Evolutionary conservation across 495 filamentous ascomycete genomes (phyloP).

Genomic region (Eremomyces bilateralis): DNA sequence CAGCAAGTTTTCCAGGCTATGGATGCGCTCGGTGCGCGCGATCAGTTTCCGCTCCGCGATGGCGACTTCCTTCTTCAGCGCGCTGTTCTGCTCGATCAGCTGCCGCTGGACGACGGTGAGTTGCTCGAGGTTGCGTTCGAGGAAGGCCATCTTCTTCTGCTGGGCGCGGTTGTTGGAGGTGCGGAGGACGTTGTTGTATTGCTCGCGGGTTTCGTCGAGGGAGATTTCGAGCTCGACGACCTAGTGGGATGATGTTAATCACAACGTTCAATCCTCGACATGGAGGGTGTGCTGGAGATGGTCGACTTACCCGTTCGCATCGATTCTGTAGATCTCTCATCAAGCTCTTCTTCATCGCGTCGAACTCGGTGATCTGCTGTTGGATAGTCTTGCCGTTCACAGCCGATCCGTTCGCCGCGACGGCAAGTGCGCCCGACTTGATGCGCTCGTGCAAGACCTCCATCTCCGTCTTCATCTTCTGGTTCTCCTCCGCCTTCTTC

Average conservation of each 20-base stretch:
- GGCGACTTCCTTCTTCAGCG: conserved; percentile 94
- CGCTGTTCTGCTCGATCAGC: conserved; percentile 90
- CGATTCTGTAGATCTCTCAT: conserved; percentile 98
- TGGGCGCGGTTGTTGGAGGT: conserved; percentile 92
- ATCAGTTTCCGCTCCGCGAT: conserved; percentile 95
- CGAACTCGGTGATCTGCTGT: conserved; percentile 94
- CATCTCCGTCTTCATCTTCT: conserved; percentile 46
- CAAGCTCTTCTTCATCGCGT: conserved; percentile 97
- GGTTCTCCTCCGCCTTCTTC: conserved; percentile 54
- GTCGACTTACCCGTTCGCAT: conserved; percentile 50
- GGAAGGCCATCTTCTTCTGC: conserved; percentile 99
- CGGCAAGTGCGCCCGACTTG: conserved; percentile 31
- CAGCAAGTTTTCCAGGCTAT: conserved; percentile 71
- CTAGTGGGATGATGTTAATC: conserved; percentile 9
- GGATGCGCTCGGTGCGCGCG: conserved; percentile 88
- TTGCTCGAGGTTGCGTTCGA: conserved; percentile 95
- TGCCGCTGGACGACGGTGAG: conserved; percentile 92
- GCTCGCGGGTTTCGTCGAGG: conserved; percentile 86
- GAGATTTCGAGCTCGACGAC: conserved; percentile 94
- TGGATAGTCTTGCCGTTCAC: conserved; percentile 82
- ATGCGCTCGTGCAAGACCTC: conserved; percentile 55
- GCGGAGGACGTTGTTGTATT: conserved; percentile 93
- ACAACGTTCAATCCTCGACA: too few relatives aligned
- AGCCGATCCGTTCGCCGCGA: conserved; percentile 31
- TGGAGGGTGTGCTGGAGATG: not conserved